These are phyloP conservation scores for Ilyonectria mors-panacis DNA, from an alignment of 2,329 filamentous ascomycete genomes.

Conservation along the genomic window DNA sequence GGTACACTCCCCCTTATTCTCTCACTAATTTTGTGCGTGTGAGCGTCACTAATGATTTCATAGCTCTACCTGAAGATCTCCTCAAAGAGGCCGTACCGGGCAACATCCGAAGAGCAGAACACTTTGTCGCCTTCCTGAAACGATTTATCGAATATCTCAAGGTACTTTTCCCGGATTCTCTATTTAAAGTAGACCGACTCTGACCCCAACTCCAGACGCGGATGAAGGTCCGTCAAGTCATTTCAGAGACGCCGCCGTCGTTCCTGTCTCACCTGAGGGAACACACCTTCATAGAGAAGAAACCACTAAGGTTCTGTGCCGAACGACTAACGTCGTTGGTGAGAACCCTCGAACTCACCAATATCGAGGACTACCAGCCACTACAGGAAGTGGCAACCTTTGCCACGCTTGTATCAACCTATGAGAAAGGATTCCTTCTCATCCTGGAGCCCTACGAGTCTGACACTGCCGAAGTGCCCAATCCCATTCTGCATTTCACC, in stretches of 20 bases:
- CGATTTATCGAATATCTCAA: constrained; percentile 98
- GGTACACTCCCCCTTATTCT: constrained; percentile 53
- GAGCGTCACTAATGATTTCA: constrained; percentile 17
- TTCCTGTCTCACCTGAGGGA: constrained; percentile 95
- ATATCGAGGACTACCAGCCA: constrained; percentile 97
- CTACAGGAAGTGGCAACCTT: constrained; percentile 98
- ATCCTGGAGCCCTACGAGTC: constrained; percentile 99
- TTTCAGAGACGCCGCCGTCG: constrained; percentile 95
- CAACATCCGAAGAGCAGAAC: constrained; percentile 95
- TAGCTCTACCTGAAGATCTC: constrained; percentile 89
- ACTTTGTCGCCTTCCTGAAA: constrained; percentile 95
- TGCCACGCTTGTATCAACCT: constrained; percentile 94
- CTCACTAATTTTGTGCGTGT: neutral
- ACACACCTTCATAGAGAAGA: constrained; percentile 97
- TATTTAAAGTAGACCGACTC: neutral
- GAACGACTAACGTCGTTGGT: constrained; percentile 95
- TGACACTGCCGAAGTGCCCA: constrained; percentile 94
- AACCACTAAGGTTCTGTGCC: constrained; percentile 93
- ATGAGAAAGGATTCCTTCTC: constrained; percentile 95
- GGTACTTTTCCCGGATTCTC: constrained; percentile 52
- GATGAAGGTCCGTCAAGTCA: constrained; percentile 98
- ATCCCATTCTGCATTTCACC: constrained; percentile 96
- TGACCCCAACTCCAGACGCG: constrained; percentile 72
- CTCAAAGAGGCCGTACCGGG: constrained; percentile 96
- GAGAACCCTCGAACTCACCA: constrained; percentile 93